A percentile compares a stretch with the other conserved stretches of the same genome.
Evolutionary conservation across 1,284 basidiomycete species (phyloP).

Genomic region (Tilletia indica): DNA sequence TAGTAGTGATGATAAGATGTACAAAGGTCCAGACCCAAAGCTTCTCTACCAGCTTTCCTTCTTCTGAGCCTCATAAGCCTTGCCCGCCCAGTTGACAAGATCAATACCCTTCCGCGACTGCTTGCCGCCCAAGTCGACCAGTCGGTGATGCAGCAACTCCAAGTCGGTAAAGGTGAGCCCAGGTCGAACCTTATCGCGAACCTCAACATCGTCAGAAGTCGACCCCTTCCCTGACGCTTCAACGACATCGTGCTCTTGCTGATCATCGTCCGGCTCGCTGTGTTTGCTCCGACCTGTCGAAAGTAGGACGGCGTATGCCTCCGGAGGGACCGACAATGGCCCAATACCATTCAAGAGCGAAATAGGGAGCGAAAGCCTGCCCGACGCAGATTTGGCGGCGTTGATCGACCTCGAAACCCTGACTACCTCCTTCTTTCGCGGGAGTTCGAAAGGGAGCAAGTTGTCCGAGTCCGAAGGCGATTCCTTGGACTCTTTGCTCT

Average conservation of each 20-base stretch:
- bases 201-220: background rate
- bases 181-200: slow-evolving; percentile 16
- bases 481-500: too few relatives aligned
- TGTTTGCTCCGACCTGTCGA: slow-evolving; percentile 1
- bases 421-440: too few relatives aligned
- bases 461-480: too few relatives aligned
- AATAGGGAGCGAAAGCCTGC: background rate
- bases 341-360: slow-evolving; percentile 1
- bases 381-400: too few relatives aligned
- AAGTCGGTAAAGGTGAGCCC: slow-evolving; percentile 36
- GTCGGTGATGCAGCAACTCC: slow-evolving; percentile 43
- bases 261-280: background rate
- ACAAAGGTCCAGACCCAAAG: too few relatives aligned
- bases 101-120: background rate
- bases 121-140: slow-evolving; percentile 23
- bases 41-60: background rate
- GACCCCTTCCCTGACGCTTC: background rate
- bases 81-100: slow-evolving; percentile 8
- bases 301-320: background rate
- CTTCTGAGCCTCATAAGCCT: slow-evolving; percentile 13
- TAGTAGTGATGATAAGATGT: background rate
- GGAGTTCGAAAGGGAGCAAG: too few relatives aligned
- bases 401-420: too few relatives aligned
- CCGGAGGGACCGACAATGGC: slow-evolving; percentile 11
- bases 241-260: too few relatives aligned